Base-by-base conservation (phyloP, 2,329 filamentous ascomycete genomes). In the Cercospora beticola region DNA sequence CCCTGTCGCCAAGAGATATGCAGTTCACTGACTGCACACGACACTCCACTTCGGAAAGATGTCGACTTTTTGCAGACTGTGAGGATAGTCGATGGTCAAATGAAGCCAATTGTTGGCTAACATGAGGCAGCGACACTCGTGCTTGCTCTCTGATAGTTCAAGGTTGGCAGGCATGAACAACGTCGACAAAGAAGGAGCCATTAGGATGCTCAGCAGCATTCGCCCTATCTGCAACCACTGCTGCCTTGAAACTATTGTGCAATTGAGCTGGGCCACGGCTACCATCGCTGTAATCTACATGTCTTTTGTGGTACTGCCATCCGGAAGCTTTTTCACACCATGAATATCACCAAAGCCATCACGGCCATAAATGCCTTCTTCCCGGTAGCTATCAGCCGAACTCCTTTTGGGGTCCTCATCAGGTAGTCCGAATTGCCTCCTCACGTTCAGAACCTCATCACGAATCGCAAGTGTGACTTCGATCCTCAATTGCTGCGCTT, bases 381-480 rank as follows among this genome's bases (percentile, higher is more conserved):
- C 80, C 40, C 86, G 83, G 90, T 92, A 98, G 1, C 93, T 97
- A 79, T 94, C 92, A 0, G 91, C 92, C 30, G 94, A 81, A 8
- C 89, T 90, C 59, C 89, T 86, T 73, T 91, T 89, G 0, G 91
- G 89, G 74, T 97, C 92, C 73, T 96, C 90, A 68, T 97, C 93
- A 0, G 91, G 87, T 70, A 91, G 88, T 0, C 93, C 94, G 67
- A 91, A 82, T 56, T 85, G 85, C 71, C 87, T 85, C 70, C 94
- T 86, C 23, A 98, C 85, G 75, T 92, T 92, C 62, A 94, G 81
- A 2, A 99, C 90, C 78, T 96, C 91, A 65, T 91, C 86, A 60
- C 95, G 86, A 36, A 98, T 88, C 68, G 90, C 86, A 78, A 86
- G 85, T 1, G 94, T 93, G 60, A 94, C 92, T 79, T 97, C 92